Evolutionary conservation across 306 rosid genomes (phyloP), one percentile per base, ranked within the genome.

Genomic region (Quillaja saponaria): DNA sequence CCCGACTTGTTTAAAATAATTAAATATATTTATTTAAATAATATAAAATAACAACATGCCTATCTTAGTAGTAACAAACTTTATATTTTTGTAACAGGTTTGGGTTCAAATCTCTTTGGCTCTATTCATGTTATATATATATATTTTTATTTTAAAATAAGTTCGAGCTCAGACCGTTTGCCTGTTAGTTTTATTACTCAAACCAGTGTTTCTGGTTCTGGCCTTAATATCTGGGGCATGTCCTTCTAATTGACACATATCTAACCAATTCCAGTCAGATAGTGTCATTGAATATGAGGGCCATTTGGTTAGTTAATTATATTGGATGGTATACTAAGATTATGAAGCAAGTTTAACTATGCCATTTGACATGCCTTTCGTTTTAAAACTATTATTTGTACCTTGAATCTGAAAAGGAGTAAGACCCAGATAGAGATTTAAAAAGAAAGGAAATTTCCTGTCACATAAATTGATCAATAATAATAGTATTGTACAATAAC

Each of bases 401-500:
- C 33, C 19, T 40, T 3, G 21, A 10, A 15, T 46, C 18, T 45
- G 5, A 1, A 46, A 48, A 37, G 49, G 44, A 51, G 34, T 28
- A 14, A 17, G 34, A 42, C 28, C 18, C 8, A n/a, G 16, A 15
- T 8, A 66, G 17, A 34, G 37, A 59, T 38, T 4, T n/a, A 20
- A 21, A n/a, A 15, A 25, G 31, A 64, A 53, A 64, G 21, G 33
- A 60, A 72, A 66, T 73, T 52, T n/a, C 44, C 21, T 64, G 33
- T 61, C 16, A 72, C 41, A 69, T 16, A 71, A 61, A 49, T 52
- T 53, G 64, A 76, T 59, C 10, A 63, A 68, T 74, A 63, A n/a
- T n/a, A n/a, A n/a, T n/a, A 60, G 39, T 76, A 73, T 61, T 48
- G 20, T 77, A 84, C 79, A 77, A 37, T 74, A 51, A 49, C 68